phyloP scores from a whole-genome alignment of 176 grass and related monocot genomes.

The Carex myosuroides region DNA sequence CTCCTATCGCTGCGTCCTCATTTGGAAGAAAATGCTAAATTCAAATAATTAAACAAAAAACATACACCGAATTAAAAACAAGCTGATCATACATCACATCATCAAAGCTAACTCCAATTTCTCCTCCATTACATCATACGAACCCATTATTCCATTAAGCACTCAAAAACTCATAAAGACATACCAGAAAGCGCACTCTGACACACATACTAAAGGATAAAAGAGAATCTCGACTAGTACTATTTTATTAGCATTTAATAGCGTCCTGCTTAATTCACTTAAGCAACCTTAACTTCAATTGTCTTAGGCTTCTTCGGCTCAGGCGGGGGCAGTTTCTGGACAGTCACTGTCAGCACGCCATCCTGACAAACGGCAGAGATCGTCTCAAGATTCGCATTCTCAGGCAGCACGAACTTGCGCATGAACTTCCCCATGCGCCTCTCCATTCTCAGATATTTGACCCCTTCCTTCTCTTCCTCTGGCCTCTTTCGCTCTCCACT shows the following conservation, averaged over 20 bases:
- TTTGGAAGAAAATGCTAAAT: background rate
- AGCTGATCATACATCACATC: background rate
- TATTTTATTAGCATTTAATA: background rate
- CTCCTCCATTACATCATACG: background rate
- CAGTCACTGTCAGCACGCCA: constrained; percentile 53
- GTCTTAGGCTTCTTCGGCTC: constrained; percentile 87
- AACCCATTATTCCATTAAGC: background rate
- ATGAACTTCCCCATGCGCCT: constrained; percentile 76
- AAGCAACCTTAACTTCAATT: constrained; percentile 65
- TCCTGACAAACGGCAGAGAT: constrained; percentile 52
- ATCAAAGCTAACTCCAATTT: background rate
- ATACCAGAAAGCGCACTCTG: background rate
- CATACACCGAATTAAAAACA: background rate
- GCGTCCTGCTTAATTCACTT: background rate
- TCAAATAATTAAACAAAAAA: background rate
- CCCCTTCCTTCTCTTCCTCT: constrained; percentile 54
- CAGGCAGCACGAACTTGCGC: constrained; percentile 66
- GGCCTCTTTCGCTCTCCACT: constrained; percentile 55
- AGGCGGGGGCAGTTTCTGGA: constrained; percentile 59
- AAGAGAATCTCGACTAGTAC: background rate
- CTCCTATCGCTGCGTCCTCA: no score
- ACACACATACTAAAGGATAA: background rate
- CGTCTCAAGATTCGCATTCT: constrained; percentile 53
- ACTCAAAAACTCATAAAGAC: background rate
- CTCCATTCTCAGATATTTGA: constrained; percentile 72